Evolutionary conservation across 495 filamentous ascomycete species (phyloP).

Genomic region (Aspergillus carlsbadensis): DNA sequence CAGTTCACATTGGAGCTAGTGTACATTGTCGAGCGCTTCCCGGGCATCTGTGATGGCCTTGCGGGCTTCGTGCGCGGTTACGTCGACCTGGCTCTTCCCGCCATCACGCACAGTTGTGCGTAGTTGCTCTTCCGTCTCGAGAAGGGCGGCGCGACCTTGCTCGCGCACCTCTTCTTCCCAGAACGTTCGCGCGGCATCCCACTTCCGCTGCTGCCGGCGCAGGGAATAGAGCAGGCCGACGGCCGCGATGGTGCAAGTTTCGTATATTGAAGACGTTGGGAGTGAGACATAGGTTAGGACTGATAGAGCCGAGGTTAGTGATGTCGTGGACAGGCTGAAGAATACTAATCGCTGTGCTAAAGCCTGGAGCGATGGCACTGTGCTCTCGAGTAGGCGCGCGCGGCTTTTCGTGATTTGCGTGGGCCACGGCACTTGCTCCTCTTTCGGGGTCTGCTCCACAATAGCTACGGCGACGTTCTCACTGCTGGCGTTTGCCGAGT

Average conservation of each 20-base stretch:
- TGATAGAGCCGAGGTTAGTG: slow-evolving; percentile 60
- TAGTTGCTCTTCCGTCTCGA: slow-evolving; percentile 65
- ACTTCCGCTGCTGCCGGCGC: slow-evolving; percentile 71
- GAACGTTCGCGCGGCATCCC: slow-evolving; percentile 66
- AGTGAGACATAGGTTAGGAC: slow-evolving; percentile 67
- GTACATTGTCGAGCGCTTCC: slow-evolving; percentile 47
- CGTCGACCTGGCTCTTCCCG: slow-evolving; percentile 32
- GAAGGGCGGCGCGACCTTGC: slow-evolving; percentile 71
- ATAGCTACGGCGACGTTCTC: not conserved
- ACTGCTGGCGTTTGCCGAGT: not conserved
- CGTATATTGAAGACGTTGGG: slow-evolving; percentile 58
- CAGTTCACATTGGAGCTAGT: slow-evolving; percentile 4
- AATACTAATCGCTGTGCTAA: slow-evolving; percentile 76
- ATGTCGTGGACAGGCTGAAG: slow-evolving; percentile 66
- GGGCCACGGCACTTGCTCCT: slow-evolving; percentile 31
- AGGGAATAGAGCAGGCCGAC: slow-evolving; percentile 73
- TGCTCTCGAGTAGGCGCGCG: slow-evolving; percentile 53
- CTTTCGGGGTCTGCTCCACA: slow-evolving; percentile 8
- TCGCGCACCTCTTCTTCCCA: slow-evolving; percentile 81
- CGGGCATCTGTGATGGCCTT: slow-evolving; percentile 51
- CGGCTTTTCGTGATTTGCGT: slow-evolving; percentile 51
- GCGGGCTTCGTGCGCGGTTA: slow-evolving; percentile 46
- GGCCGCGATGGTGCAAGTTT: slow-evolving; percentile 76
- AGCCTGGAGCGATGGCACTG: slow-evolving; percentile 74
- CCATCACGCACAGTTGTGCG: slow-evolving; percentile 54